Percentiles rank a stretch among this genome's conserved stretches.
These are phyloP conservation scores for Alternaria longipes DNA, from an alignment of 2,329 filamentous ascomycete genomes.

Conservation along the genomic window DNA sequence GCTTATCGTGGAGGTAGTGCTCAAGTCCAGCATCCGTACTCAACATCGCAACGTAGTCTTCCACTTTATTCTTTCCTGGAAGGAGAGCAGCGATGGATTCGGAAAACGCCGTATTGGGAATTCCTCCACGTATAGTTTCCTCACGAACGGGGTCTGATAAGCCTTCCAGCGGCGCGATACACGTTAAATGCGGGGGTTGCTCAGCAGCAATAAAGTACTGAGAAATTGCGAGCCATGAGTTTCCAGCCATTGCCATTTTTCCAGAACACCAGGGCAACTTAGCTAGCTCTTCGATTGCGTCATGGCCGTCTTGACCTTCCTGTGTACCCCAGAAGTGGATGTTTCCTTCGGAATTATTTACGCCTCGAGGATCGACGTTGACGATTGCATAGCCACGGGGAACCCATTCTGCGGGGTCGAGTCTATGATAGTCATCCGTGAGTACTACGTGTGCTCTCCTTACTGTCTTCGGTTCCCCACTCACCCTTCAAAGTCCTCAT, in stretches of 20 bases:
- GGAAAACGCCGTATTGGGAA: not conserved
- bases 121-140: not conserved
- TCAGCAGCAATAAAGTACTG: conserved; percentile 56
- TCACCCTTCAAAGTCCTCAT: conserved; percentile 53
- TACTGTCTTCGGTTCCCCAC: not conserved
- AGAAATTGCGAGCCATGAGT: conserved; percentile 53
- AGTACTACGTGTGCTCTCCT: not conserved
- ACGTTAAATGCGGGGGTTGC: conserved; percentile 52
- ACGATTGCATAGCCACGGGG: conserved; percentile 43
- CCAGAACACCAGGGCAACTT: conserved; percentile 57
- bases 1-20: conserved; percentile 22
- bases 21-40: conserved; percentile 4
- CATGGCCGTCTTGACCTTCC: conserved; percentile 57
- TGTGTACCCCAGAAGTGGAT: conserved; percentile 6
- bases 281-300: conserved; percentile 52
- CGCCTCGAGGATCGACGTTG: conserved; percentile 38
- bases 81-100: conserved; percentile 1
- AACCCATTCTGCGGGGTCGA: conserved; percentile 50
- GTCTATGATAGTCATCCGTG: conserved; percentile 7
- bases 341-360: conserved; percentile 37
- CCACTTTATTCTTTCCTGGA: conserved; percentile 8
- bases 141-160: conserved; percentile 30
- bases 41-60: conserved; percentile 9
- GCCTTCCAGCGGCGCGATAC: conserved; percentile 60
- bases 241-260: conserved; percentile 54